Evolutionary conservation across 139 green algal genomes (phyloP).

Genomic region (Parachlorella kessleri): DNA sequence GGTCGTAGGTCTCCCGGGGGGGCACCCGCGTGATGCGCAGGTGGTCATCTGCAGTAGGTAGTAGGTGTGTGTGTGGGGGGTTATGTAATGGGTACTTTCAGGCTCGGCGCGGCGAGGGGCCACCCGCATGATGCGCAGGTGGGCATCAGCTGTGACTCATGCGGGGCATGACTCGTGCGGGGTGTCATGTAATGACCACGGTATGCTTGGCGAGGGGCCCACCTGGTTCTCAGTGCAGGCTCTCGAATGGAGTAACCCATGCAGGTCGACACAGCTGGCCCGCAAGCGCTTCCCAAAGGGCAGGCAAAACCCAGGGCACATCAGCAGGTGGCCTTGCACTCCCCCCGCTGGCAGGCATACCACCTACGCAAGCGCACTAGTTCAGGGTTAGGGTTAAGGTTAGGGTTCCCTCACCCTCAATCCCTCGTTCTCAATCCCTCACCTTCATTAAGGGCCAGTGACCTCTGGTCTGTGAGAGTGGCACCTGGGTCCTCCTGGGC

Average conservation of each 20-base stretch:
- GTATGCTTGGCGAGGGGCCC: not conserved
- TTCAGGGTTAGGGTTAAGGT: too few relatives aligned
- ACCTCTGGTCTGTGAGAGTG: not conserved
- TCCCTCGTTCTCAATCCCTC: not conserved
- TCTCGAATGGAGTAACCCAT: too few relatives aligned
- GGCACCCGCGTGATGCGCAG: constrained; percentile 61
- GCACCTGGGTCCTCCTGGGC: too few relatives aligned
- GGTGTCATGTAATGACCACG: not conserved
- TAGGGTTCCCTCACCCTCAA: too few relatives aligned
- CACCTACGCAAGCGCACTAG: too few relatives aligned
- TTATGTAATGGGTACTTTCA: not conserved
- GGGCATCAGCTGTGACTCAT: not conserved
- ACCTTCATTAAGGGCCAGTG: not conserved
- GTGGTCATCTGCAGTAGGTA: constrained; percentile 52
- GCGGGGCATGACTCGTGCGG: not conserved
- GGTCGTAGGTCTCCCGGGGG: constrained; percentile 2
- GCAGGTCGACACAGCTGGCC: too few relatives aligned
- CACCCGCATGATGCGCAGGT: not conserved
- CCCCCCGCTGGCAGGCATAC: too few relatives aligned
- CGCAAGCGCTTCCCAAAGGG: too few relatives aligned
- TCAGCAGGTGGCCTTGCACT: too few relatives aligned
- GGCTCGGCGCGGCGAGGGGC: too few relatives aligned
- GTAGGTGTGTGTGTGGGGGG: not conserved
- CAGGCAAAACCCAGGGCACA: too few relatives aligned
- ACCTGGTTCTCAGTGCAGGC: too few relatives aligned